A percentile compares a stretch with the other conserved stretches of the same genome.
Conservation (phyloP, 139 green algal species). For the Microglena sp. region DNA sequence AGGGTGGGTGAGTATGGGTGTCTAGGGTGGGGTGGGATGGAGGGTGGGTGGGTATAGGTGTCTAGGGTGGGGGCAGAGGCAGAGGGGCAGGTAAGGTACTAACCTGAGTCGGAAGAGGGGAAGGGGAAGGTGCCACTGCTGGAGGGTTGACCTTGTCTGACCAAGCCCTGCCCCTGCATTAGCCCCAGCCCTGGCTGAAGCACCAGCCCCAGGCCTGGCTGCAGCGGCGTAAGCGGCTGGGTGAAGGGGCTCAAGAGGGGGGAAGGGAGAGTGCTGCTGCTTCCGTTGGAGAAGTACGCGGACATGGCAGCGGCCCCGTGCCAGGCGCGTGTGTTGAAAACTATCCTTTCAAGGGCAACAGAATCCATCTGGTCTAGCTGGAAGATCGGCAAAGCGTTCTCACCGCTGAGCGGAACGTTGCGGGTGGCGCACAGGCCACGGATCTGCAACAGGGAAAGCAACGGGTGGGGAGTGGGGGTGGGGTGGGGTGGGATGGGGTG, state of each 20-base stretch:
- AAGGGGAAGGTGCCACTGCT: no score
- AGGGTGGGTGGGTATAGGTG: no score
- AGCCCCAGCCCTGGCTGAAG: no score
- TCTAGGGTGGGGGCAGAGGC: no score
- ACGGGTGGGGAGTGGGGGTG: not conserved
- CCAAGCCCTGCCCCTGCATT: no score
- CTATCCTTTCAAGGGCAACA: conserved; percentile 58
- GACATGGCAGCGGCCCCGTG: not conserved
- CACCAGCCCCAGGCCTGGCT: no score
- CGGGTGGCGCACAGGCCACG: conserved; percentile 36
- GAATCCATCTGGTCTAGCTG: conserved; percentile 43
- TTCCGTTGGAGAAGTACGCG: not conserved
- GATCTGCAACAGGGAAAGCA: conserved; percentile 45
- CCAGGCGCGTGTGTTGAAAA: conserved; percentile 49
- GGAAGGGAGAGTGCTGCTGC: not conserved
- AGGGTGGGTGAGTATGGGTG: no score
- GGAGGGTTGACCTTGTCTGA: no score
- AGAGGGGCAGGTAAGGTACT: no score
- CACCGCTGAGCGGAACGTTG: conserved; percentile 67
- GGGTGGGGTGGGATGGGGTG: no score
- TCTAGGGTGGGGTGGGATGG: no score
- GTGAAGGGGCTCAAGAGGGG: not conserved
- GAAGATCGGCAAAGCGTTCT: conserved; percentile 91
- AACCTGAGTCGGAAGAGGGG: no score
- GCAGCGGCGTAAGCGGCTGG: not conserved